Base-by-base conservation (phyloP, 768 basidiomycete genomes). In the Kwoniella botswanensis region DNA sequence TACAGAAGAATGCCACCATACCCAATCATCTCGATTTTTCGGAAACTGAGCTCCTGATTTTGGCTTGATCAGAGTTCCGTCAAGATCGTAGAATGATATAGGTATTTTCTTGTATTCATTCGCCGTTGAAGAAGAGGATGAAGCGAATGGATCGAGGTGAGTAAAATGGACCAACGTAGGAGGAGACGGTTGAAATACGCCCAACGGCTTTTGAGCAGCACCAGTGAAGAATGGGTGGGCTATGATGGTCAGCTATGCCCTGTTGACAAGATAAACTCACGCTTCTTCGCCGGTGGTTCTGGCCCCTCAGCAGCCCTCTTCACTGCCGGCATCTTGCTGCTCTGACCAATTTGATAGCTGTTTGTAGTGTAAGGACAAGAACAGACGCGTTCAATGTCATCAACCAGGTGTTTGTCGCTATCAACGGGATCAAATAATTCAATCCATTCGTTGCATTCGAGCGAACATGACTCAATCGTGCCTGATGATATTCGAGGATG, bases 71-170 rank as follows among this genome's bases (percentile, higher is more conserved):
- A 95, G 76, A 0, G 93, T 94, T 2, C 92, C 93, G 79, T 97
- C 94, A 24, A 97, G 85, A 81, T 97, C 94, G 72, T 94, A 92
- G 13, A 89, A 87, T 11, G 92, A 91, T 42, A 93, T 88, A 73
- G 90, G 91, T n/a, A 85, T 41, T 42, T 71, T 71, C 4, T 67
- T 61, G 21, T 91, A 35, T 91, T 87, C 76, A 89, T 91, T 24
- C 84, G 41, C 9, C 7, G 60, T 10, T n/a, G 21, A 4, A 43
- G 68, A 62, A 50, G 67, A 18, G 26, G 41, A 13, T 42, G 71
- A 29, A 52, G 66, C 63, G 70, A 83, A 81, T 1, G 82, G 79
- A 56, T 83, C 82, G 13, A 80, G 74, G 58, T 83, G 80, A 50
- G 79, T 73, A 44, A 70, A 81, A 63, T 83, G 82, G 21, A 80